These are phyloP conservation scores for Logfia minima DNA, from an alignment of 129 eudicot species.

Conservation along the genomic window DNA sequence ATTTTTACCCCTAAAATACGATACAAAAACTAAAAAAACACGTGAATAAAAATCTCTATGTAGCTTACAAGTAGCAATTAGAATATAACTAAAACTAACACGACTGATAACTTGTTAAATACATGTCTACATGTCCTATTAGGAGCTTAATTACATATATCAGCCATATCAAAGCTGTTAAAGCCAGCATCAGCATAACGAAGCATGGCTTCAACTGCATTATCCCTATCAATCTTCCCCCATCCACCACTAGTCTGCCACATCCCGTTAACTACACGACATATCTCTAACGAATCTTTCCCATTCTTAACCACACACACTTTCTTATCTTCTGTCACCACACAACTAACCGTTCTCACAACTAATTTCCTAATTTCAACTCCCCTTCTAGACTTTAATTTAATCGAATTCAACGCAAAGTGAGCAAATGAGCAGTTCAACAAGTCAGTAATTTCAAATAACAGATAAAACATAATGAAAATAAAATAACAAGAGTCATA, in stretches of 20 bases:
- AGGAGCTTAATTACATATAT: slow-evolving; percentile 58
- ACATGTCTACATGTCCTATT: slow-evolving; percentile 15
- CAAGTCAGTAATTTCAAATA: slow-evolving; percentile 41
- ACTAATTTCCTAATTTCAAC: slow-evolving; percentile 18
- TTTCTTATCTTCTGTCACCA: slow-evolving; percentile 45
- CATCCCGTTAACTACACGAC: slow-evolving; percentile 75
- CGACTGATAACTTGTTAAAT: slow-evolving; percentile 6
- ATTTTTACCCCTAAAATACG: background rate
- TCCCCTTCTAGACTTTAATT: slow-evolving; percentile 18
- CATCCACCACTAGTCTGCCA: slow-evolving; percentile 91
- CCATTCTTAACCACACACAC: slow-evolving; percentile 63
- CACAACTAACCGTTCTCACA: slow-evolving; percentile 38
- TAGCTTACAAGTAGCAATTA: background rate
- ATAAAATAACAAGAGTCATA: background rate
- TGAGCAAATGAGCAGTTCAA: slow-evolving; percentile 38
- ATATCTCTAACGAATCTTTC: slow-evolving; percentile 63
- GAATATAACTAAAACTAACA: background rate
- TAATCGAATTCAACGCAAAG: slow-evolving; percentile 34
- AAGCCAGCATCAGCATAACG: slow-evolving; percentile 72
- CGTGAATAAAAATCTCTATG: background rate
- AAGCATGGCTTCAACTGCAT: slow-evolving; percentile 69
- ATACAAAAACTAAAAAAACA: background rate
- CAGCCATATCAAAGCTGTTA: slow-evolving; percentile 72
- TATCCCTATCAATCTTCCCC: slow-evolving; percentile 62
- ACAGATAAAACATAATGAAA: background rate